phyloP scores from a whole-genome alignment of 768 basidiomycete genomes.

The Pisolithus orientalis region DNA sequence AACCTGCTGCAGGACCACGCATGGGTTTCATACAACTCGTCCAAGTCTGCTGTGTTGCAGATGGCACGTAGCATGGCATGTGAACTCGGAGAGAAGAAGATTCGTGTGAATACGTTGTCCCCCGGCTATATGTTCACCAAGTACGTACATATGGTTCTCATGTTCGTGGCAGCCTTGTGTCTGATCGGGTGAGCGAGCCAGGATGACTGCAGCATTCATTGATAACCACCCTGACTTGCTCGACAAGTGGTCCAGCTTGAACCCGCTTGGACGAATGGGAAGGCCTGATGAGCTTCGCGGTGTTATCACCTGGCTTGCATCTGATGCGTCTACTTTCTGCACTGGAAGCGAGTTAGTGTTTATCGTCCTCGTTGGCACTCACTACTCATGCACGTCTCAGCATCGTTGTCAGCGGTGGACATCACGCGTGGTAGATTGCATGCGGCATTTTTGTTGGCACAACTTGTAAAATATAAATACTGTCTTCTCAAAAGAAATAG shows the following conservation, averaged over 20 bases:
- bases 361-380: not conserved
- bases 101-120: slow-evolving; percentile 71
- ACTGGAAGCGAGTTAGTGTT: slow-evolving; percentile 61
- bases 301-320: slow-evolving; percentile 64
- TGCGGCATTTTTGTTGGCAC: too few relatives aligned
- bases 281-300: slow-evolving; percentile 69
- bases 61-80: slow-evolving; percentile 81
- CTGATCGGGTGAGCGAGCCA: slow-evolving; percentile 16
- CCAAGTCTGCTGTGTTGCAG: slow-evolving; percentile 73
- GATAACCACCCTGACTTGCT: slow-evolving; percentile 57
- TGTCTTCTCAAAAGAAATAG: too few relatives aligned
- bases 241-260: slow-evolving; percentile 61
- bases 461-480: too few relatives aligned
- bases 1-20: slow-evolving; percentile 53
- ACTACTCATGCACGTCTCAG: slow-evolving; percentile 4
- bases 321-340: slow-evolving; percentile 43
- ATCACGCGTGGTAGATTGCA: slow-evolving; percentile 22
- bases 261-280: slow-evolving; percentile 68
- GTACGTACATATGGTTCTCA: slow-evolving; percentile 25
- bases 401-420: slow-evolving; percentile 26
- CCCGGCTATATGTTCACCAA: slow-evolving; percentile 72
- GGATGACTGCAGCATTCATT: slow-evolving; percentile 71
- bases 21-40: slow-evolving; percentile 72
- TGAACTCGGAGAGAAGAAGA: slow-evolving; percentile 59
- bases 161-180: not conserved